These are phyloP conservation scores for Apiospora saccharicola DNA, from an alignment of 2,329 filamentous ascomycete species.

Conservation along the genomic window DNA sequence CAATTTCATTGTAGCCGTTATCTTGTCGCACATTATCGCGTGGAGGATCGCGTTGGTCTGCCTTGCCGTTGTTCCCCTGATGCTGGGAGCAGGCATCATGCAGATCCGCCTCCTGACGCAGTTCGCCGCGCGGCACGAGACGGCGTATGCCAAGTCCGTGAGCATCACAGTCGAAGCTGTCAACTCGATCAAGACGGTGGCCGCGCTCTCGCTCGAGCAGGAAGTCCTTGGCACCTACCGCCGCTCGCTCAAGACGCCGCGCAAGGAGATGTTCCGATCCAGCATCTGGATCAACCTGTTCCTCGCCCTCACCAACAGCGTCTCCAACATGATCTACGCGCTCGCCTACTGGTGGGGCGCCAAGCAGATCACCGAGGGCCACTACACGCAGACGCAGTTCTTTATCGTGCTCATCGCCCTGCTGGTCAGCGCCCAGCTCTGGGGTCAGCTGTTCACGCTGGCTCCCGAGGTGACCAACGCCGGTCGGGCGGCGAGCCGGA, in stretches of 20 bases:
- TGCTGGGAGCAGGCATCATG: constrained; percentile 74
- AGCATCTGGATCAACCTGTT: constrained; percentile 63
- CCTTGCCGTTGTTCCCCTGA: constrained; percentile 71
- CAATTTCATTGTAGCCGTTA: constrained; percentile 72
- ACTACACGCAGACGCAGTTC: constrained; percentile 72
- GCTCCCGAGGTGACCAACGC: constrained; percentile 78
- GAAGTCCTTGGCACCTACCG: constrained; percentile 62
- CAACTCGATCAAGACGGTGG: constrained; percentile 69
- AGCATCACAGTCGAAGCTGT: constrained; percentile 73
- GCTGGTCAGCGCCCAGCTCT: constrained; percentile 75
- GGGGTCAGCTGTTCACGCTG: constrained; percentile 77
- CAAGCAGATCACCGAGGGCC: constrained; percentile 70
- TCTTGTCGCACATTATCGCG: constrained; percentile 73
- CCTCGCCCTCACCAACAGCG: constrained; percentile 66
- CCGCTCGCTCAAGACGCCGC: constrained; percentile 56
- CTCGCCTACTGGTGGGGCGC: constrained; percentile 85
- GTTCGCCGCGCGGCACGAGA: constrained; percentile 69
- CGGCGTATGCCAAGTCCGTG: constrained; percentile 69
- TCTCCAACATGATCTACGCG: constrained; percentile 74
- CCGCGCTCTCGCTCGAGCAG: constrained; percentile 61
- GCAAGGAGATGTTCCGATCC: constrained; percentile 60
- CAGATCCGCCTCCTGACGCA: constrained; percentile 68
- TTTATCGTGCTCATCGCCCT: constrained; percentile 77
- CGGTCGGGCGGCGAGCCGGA: constrained; percentile 64
- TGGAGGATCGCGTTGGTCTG: constrained; percentile 82